Conservation (phyloP, 2,329 filamentous ascomycete genomes). For the Paramyrothecium sp. region DNA sequence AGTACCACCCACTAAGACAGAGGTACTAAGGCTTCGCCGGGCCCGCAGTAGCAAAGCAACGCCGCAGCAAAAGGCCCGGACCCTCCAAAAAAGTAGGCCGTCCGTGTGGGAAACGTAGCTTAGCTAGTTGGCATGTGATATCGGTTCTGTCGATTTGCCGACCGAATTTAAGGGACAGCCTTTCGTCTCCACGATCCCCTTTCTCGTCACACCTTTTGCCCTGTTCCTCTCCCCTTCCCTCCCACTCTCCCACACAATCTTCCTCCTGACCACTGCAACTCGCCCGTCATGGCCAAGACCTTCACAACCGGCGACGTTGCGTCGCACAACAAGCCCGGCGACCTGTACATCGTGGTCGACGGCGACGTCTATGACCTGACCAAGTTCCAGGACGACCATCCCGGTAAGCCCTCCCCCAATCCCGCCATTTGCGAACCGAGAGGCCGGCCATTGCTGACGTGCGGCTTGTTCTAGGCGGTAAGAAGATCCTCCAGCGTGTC, state of each 20-base stretch:
- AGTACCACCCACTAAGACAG: no score
- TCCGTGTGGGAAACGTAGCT: not conserved
- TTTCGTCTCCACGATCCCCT: not conserved
- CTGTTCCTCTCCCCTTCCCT: not conserved
- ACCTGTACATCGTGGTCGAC: slow-evolving; percentile 87
- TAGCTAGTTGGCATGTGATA: not conserved
- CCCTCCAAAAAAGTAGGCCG: not conserved
- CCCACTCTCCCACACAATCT: not conserved
- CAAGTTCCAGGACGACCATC: slow-evolving; percentile 82
- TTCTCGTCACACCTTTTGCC: not conserved
- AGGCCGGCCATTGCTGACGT: not conserved
- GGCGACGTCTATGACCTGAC: slow-evolving; percentile 96
- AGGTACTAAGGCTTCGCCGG: no score
- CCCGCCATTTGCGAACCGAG: not conserved
- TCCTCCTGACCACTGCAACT: slow-evolving; percentile 1
- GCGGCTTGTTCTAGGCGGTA: slow-evolving; percentile 45
- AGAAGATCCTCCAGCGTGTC: slow-evolving; percentile 63
- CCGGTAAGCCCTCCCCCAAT: slow-evolving; percentile 51
- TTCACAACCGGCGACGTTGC: slow-evolving; percentile 85
- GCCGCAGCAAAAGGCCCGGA: not conserved
- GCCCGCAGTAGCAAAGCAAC: no score
- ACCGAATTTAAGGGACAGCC: not conserved
- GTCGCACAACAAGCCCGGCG: slow-evolving; percentile 84
- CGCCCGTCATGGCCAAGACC: slow-evolving; percentile 73
- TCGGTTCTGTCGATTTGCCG: not conserved